These are phyloP conservation scores for Zizania latifolia DNA, from an alignment of 176 grass and related monocot genomes.

Conservation along the genomic window DNA sequence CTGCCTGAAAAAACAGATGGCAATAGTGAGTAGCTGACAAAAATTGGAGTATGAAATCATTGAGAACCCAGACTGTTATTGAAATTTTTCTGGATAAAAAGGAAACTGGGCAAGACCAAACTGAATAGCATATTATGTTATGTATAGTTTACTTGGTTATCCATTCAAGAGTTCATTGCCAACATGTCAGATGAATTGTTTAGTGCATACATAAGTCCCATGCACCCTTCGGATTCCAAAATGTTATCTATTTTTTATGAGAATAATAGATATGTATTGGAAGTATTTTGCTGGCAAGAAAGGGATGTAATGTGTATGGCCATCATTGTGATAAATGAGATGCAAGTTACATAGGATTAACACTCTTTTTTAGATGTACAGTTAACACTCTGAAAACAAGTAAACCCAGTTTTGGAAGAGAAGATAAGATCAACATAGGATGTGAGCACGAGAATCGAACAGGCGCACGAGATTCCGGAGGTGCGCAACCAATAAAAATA, in stretches of 20 bases:
- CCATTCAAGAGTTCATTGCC: not conserved
- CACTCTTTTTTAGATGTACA: not conserved
- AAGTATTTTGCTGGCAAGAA: not conserved
- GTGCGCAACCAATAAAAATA: not conserved
- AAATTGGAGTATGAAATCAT: not conserved
- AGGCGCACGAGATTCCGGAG: not conserved
- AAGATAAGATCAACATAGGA: not conserved
- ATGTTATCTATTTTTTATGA: not conserved
- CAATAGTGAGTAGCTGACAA: not conserved
- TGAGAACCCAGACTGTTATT: not conserved
- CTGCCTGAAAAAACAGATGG: constrained; percentile 54
- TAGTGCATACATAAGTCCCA: not conserved
- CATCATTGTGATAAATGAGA: not conserved
- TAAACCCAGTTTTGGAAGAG: not conserved
- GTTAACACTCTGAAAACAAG: not conserved
- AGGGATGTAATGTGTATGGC: not conserved
- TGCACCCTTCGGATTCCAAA: not conserved
- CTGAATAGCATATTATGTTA: not conserved
- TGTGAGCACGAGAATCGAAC: not conserved
- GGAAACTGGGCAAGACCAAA: constrained; percentile 5
- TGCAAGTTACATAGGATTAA: not conserved
- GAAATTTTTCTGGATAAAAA: not conserved
- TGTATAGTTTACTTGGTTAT: too few relatives aligned
- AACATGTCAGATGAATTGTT: not conserved
- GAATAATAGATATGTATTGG: not conserved